Conservation (phyloP, 306 rosid species). For the Trifolium pratense region DNA sequence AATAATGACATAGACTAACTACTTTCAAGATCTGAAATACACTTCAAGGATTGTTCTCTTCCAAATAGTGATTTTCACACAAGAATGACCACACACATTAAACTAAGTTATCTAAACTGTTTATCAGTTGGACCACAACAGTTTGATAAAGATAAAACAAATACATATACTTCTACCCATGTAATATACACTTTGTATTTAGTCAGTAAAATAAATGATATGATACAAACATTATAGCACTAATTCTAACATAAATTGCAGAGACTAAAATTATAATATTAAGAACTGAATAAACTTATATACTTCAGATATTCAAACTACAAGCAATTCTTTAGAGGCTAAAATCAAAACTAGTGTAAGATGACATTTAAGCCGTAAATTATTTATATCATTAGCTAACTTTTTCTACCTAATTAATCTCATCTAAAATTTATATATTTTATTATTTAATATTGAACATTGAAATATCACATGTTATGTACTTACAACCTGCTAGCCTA, state of each 20-base stretch:
- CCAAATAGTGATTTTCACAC: not conserved
- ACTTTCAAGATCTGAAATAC: not conserved
- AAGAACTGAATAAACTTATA: not conserved
- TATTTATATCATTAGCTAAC: too few relatives aligned
- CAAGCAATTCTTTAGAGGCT: too few relatives aligned
- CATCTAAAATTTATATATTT: not conserved
- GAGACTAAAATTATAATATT: not conserved
- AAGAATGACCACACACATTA: not conserved
- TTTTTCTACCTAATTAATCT: not conserved
- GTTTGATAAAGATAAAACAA: not conserved
- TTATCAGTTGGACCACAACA: not conserved
- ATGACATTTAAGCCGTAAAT: not conserved
- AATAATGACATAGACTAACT: not conserved
- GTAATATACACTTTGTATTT: not conserved
- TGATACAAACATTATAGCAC: not conserved
- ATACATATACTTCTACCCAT: not conserved
- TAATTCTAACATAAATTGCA: not conserved
- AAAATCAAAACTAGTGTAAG: not conserved
- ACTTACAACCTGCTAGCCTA: not conserved
- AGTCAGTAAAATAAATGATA: not conserved
- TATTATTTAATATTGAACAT: not conserved
- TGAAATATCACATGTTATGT: not conserved
- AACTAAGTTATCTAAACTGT: not conserved
- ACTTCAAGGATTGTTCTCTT: not conserved
- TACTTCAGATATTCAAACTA: not conserved